Evolutionary conservation across 768 basidiomycete genomes (phyloP).

Genomic region (Coprinellus aureogranulatus): DNA sequence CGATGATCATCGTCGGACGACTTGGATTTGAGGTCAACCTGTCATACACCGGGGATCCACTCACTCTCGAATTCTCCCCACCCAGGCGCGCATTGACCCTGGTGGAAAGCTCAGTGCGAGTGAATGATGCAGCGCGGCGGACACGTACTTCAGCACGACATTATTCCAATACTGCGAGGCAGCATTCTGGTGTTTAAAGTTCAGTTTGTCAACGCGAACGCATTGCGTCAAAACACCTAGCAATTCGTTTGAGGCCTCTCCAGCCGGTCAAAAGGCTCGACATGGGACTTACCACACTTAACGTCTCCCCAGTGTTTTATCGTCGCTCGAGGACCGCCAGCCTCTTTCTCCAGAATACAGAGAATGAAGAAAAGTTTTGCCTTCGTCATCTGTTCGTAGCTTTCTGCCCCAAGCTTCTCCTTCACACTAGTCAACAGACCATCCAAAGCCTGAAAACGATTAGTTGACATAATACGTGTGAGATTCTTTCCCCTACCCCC

Average conservation of each 20-base stretch:
- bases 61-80: constrained; percentile 43
- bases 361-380: constrained; percentile 28
- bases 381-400: background rate
- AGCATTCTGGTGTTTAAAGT: constrained; percentile 25
- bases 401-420: background rate
- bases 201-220: constrained; percentile 1
- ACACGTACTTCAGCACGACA: constrained; percentile 49
- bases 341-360: constrained; percentile 48
- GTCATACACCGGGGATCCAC: constrained; percentile 11
- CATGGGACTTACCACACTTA: constrained; percentile 10
- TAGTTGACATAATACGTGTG: background rate
- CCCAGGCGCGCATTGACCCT: constrained; percentile 59
- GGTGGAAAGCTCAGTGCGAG: background rate
- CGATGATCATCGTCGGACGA: constrained; percentile 37
- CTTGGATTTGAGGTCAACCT: constrained; percentile 20
- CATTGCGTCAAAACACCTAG: constrained; percentile 7
- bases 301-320: constrained; percentile 60
- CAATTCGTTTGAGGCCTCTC: background rate
- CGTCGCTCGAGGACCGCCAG: constrained; percentile 37
- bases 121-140: background rate
- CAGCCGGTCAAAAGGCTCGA: background rate
- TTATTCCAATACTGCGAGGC: constrained; percentile 53
- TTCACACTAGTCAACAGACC: background rate
- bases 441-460: background rate
- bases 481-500: too few species aligned